Percentiles rank a stretch among this genome's conserved stretches.
phyloP scores from a whole-genome alignment of 2,329 filamentous ascomycete genomes.

The Alternaria sp. region DNA sequence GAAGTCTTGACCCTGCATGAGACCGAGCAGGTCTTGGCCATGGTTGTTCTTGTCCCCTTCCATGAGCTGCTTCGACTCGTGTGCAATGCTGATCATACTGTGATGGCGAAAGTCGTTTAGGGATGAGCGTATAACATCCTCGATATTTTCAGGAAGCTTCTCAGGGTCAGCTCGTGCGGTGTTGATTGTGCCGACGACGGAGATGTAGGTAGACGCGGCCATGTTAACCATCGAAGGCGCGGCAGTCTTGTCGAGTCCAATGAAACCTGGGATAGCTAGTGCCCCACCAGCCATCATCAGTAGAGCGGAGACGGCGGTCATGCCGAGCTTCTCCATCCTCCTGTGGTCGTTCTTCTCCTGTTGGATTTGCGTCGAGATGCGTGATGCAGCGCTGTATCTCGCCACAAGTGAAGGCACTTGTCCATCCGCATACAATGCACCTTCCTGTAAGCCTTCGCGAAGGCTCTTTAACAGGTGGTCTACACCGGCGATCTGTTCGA shows the following conservation, averaged over 20 bases:
- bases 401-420: background rate
- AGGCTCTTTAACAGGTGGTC: background rate
- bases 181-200: background rate
- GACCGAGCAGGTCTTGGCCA: background rate
- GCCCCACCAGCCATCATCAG: background rate
- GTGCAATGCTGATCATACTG: background rate
- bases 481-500: constrained; percentile 5
- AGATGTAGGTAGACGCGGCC: background rate
- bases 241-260: background rate
- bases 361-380: background rate
- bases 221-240: background rate
- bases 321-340: background rate
- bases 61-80: background rate
- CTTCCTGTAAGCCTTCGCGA: background rate
- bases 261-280: background rate
- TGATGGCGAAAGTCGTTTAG: background rate
- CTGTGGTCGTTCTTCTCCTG: background rate
- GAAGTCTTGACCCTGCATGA: background rate
- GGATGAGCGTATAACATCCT: background rate
- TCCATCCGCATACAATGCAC: background rate
- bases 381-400: background rate
- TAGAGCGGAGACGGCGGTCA: background rate
- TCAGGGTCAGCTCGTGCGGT: background rate
- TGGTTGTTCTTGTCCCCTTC: background rate
- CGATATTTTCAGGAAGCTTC: background rate